A percentile compares a stretch with the other conserved stretches of the same genome.
These are phyloP conservation scores for Linnemannia hyalina DNA, from an alignment of 192 early-diverging fungal genomes.

Conservation along the genomic window DNA sequence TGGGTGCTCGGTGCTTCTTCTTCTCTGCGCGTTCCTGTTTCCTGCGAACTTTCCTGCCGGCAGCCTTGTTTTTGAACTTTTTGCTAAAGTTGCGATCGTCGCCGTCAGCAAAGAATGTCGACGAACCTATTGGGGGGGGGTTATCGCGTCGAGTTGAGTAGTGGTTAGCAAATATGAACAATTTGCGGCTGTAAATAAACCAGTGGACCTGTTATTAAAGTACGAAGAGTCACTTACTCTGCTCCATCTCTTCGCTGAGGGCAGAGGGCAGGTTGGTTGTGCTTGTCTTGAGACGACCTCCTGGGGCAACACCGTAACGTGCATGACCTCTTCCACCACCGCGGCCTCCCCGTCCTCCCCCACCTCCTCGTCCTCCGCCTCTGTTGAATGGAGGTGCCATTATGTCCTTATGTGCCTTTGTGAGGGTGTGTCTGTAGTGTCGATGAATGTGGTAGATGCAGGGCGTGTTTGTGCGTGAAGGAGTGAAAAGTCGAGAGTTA, in stretches of 20 bases:
- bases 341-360: conserved; percentile 13
- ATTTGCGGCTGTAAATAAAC: not conserved
- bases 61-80: conserved; percentile 62
- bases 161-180: not conserved
- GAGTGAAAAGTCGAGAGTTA: not conserved
- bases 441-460: not conserved
- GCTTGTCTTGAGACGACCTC: conserved; percentile 55
- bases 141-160: not conserved
- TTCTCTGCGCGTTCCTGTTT: conserved; percentile 67
- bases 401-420: not conserved
- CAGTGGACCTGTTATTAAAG: not conserved
- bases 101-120: conserved; percentile 50
- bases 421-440: not conserved
- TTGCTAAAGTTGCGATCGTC: conserved; percentile 64
- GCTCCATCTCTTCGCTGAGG: conserved; percentile 53
- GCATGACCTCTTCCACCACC: conserved; percentile 37
- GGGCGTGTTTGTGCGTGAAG: not conserved
- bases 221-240: conserved; percentile 24
- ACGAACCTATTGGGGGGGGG: conserved; percentile 16
- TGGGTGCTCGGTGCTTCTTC: conserved; percentile 52
- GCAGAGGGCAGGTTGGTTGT: conserved; percentile 57
- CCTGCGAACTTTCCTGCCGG: conserved; percentile 59
- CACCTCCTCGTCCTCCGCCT: conserved; percentile 32
- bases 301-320: conserved; percentile 39
- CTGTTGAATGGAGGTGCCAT: conserved; percentile 50